These are phyloP conservation scores for Austroboletus olivaceoglutinosus DNA, from an alignment of 1,284 basidiomycete genomes.

Conservation along the genomic window DNA sequence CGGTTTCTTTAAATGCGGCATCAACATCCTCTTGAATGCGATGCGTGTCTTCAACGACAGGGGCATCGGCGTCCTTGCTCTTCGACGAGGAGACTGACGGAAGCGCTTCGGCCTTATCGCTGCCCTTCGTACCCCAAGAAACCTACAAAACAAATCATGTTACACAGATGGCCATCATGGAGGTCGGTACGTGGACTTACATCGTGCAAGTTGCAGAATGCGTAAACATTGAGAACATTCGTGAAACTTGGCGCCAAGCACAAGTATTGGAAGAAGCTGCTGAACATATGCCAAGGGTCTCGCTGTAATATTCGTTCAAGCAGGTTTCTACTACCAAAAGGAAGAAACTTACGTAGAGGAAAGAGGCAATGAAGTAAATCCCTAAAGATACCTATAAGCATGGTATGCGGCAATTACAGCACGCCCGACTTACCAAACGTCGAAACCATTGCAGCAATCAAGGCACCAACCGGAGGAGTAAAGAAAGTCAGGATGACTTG, in stretches of 20 bases:
- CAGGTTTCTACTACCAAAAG: neutral
- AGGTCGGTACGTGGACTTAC: conserved; percentile 42
- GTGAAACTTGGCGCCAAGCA: conserved; percentile 88
- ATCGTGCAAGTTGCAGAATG: conserved; percentile 94
- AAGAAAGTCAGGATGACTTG: conserved; percentile 61
- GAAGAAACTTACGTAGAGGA: conserved; percentile 75
- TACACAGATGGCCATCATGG: neutral
- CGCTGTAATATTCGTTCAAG: conserved; percentile 47
- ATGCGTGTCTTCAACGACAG: conserved; percentile 81
- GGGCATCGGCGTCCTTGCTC: conserved; percentile 67
- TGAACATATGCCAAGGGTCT: conserved; percentile 98
- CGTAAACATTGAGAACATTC: conserved; percentile 94
- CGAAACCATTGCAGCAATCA: conserved; percentile 86
- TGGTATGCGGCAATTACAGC: neutral
- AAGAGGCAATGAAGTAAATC: conserved; percentile 80
- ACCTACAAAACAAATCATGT: conserved; percentile 43
- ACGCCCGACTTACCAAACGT: conserved; percentile 63
- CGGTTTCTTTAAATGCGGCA: conserved; percentile 90
- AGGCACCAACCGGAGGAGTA: conserved; percentile 72
- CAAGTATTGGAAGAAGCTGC: conserved; percentile 93
- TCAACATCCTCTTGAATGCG: conserved; percentile 88
- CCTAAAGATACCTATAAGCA: conserved; percentile 37
- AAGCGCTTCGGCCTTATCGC: conserved; percentile 93
- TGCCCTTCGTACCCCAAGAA: conserved; percentile 95
- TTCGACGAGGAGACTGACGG: conserved; percentile 88